These are phyloP conservation scores for Panicum miliaceum DNA, from an alignment of 176 grass and related monocot species.

Conservation along the genomic window DNA sequence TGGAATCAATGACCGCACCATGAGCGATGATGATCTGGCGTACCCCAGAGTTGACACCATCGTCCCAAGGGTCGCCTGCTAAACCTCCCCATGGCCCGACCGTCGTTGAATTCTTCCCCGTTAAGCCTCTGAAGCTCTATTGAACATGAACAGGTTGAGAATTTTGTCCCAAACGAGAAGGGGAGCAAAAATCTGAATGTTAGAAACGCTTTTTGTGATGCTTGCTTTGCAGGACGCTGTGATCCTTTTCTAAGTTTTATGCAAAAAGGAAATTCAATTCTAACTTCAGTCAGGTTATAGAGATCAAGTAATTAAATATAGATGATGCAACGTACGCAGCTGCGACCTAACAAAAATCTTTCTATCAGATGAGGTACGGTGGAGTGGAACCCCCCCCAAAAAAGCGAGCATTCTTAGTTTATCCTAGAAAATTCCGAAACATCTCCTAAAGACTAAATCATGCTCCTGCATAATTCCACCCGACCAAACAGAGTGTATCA, in stretches of 20 bases:
- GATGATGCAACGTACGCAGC: background rate
- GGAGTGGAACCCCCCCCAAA: background rate
- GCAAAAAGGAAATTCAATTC: background rate
- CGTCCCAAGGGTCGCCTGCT: constrained; percentile 59
- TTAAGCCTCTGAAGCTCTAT: constrained; percentile 50
- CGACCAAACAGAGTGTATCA: background rate
- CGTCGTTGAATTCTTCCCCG: constrained; percentile 39
- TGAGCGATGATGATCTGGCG: constrained; percentile 51
- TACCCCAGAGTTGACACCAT: constrained; percentile 47
- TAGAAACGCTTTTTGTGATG: background rate
- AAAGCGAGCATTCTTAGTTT: background rate
- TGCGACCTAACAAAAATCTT: background rate
- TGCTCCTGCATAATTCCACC: background rate
- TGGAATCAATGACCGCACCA: constrained; percentile 48
- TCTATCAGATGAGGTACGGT: background rate
- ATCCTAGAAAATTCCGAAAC: background rate
- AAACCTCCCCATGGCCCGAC: constrained; percentile 66
- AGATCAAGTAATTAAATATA: background rate
- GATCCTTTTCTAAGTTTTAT: background rate
- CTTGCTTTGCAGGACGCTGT: background rate
- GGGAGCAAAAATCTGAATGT: background rate
- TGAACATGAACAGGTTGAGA: constrained; percentile 2
- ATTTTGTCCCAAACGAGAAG: background rate
- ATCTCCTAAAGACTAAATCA: constrained; percentile 3
- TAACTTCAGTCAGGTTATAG: background rate